Evolutionary conservation across 257 asterid species (phyloP).

Genomic region (Fraxinus quadrangulata): DNA sequence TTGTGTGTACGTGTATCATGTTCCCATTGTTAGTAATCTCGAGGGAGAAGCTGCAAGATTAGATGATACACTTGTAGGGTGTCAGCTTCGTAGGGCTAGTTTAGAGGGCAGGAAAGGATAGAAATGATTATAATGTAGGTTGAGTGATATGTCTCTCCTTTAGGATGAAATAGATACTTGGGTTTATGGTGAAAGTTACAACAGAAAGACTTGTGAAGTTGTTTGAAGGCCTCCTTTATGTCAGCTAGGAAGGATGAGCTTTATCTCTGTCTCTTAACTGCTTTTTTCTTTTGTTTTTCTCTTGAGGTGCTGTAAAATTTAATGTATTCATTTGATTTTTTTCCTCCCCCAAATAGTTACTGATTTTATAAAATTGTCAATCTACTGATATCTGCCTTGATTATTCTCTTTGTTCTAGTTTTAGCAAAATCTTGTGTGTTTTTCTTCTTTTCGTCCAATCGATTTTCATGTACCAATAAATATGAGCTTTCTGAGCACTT

Average conservation of each 20-base stretch:
- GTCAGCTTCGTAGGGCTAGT: constrained; percentile 33
- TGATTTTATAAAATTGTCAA: not conserved
- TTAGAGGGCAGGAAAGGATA: constrained; percentile 12
- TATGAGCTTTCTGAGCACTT: no score
- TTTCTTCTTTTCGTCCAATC: no score
- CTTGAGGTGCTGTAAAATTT: not conserved
- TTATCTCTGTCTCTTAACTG: not conserved
- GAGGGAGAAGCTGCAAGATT: constrained; percentile 27
- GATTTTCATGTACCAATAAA: no score
- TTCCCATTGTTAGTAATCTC: not conserved
- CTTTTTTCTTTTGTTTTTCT: not conserved
- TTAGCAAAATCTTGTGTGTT: no score
- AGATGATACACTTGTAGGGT: constrained; percentile 31
- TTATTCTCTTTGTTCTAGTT: no score
- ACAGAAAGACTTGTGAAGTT: constrained; percentile 6
- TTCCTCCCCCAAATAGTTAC: not conserved
- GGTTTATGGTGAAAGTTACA: constrained; percentile 32
- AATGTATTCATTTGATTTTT: not conserved
- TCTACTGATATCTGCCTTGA: no score
- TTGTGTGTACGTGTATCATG: constrained; percentile 5
- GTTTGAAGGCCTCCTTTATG: constrained; percentile 9
- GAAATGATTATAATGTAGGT: not conserved
- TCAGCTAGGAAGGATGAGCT: constrained; percentile 25
- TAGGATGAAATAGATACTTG: not conserved
- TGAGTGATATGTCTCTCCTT: constrained; percentile 9